A percentile compares a stretch with the other conserved stretches of the same genome.
Conservation (phyloP, 2,329 filamentous ascomycete species). For the Coniochaeta ligniaria region DNA sequence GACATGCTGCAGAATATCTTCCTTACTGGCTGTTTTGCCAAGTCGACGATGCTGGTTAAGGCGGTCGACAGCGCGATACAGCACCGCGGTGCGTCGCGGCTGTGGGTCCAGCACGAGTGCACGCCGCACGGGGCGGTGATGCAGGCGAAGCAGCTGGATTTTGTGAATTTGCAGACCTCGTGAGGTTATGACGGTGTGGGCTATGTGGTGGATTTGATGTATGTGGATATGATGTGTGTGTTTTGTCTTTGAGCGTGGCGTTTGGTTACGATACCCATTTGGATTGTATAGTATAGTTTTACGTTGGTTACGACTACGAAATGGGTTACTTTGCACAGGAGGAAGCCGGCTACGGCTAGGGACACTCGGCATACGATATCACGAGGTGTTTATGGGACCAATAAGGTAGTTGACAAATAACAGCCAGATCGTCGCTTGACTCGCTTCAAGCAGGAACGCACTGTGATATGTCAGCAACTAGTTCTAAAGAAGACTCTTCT, state of each 20-base stretch:
- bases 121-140: neutral
- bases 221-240: neutral
- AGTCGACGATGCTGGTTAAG: neutral
- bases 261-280: neutral
- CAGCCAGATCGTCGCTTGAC: no score
- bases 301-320: neutral
- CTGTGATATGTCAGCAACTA: no score
- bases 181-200: neutral
- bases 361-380: no score
- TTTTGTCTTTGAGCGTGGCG: neutral
- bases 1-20: neutral
- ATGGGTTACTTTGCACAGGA: neutral
- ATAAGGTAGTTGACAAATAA: no score
- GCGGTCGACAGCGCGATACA: neutral
- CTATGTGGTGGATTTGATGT: neutral
- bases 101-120: neutral
- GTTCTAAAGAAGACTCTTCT: no score
- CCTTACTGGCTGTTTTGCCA: neutral
- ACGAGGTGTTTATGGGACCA: no score
- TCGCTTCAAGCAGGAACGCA: no score
- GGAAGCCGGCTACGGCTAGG: no score
- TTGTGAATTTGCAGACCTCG: neutral
- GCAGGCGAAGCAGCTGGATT: constrained; percentile 2
- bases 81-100: neutral
- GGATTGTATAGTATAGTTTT: neutral